These are phyloP conservation scores for Thielaviopsis euricoi DNA, from an alignment of 2,329 filamentous ascomycete genomes.

Conservation along the genomic window DNA sequence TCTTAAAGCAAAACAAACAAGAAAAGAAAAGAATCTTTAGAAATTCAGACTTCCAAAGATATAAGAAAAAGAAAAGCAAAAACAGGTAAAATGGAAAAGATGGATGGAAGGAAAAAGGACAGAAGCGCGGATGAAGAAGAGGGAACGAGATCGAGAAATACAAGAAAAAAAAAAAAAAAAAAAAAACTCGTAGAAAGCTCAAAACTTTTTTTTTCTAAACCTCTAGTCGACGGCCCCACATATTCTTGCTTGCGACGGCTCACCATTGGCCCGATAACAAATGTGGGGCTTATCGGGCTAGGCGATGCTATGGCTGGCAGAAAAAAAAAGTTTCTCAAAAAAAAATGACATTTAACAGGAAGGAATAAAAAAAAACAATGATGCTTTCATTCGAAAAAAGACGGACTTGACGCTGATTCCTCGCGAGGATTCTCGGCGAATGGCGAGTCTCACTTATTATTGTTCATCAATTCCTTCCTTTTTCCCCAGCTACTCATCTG, in stretches of 20 bases:
- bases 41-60: background rate
- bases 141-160: background rate
- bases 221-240: slow-evolving; percentile 9
- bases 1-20: slow-evolving; percentile 12
- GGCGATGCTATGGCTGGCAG: background rate
- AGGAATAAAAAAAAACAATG: background rate
- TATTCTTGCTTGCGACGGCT: background rate
- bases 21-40: slow-evolving; percentile 1
- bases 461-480: no score
- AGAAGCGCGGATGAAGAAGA: background rate
- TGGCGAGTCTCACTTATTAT: no score
- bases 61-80: background rate
- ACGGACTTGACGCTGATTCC: no score
- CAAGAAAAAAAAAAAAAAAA: slow-evolving; percentile 1
- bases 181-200: slow-evolving; percentile 9
- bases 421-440: no score
- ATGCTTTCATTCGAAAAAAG: no score
- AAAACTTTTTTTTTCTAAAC: slow-evolving; percentile 15
- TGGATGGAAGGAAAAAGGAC: background rate
- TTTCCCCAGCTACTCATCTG: no score
- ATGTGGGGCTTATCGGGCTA: slow-evolving; percentile 2
- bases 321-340: slow-evolving; percentile 1
- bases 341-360: background rate
- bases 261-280: slow-evolving; percentile 10
- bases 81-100: background rate